Evolutionary conservation across 345 rosid genomes (phyloP).

Genomic region (Eucalyptus pauciflora): DNA sequence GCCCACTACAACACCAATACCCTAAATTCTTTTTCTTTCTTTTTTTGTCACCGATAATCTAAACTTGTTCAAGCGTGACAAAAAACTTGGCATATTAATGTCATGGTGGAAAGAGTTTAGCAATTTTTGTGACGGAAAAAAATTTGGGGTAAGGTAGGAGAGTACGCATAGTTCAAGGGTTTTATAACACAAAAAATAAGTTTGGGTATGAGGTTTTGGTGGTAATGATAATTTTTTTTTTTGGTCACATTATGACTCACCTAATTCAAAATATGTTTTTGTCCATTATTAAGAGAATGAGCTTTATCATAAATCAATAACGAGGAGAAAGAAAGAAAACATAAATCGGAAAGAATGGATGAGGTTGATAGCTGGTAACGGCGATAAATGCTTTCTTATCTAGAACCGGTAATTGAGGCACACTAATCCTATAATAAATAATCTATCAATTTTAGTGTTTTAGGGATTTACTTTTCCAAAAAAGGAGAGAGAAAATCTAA

Average conservation of each 20-base stretch:
- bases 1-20: not conserved
- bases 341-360: not conserved
- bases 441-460: not conserved
- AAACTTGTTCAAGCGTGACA: not conserved
- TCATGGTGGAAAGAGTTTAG: not conserved
- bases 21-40: rapidly evolving
- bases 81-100: not conserved
- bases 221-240: not conserved
- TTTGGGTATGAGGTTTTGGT: not conserved
- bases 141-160: not conserved
- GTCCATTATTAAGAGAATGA: not conserved
- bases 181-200: not conserved
- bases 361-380: not conserved
- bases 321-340: not conserved
- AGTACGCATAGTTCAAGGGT: not conserved
- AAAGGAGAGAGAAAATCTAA: not conserved
- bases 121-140: too few relatives aligned
- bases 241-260: not conserved
- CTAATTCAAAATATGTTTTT: not conserved
- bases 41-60: not conserved
- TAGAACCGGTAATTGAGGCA: not conserved
- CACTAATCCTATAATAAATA: not conserved
- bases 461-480: not conserved
- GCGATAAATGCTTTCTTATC: not conserved
- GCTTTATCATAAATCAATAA: not conserved